Evolutionary conservation across 2,329 filamentous ascomycete species (phyloP), one percentile per base, ranked within the genome.

Genomic region (Hawksworthiomyces lignivorus): DNA sequence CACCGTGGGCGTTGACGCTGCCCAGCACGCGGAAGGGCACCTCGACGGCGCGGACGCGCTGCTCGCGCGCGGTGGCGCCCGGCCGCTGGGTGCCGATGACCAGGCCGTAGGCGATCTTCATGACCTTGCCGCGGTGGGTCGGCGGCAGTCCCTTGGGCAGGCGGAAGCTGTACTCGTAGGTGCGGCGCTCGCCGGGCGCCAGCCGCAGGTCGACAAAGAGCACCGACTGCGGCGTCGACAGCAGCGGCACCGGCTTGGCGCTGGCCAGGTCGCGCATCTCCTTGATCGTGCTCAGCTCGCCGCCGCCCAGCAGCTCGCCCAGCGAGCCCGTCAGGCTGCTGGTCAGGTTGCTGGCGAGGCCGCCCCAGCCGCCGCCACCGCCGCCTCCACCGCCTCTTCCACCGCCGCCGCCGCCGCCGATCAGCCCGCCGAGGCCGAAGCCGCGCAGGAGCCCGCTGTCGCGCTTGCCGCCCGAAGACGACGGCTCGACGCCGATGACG

Each of bases 181-280:
- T 84, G 52, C 78, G 82, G 60, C 87, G 94, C 63, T 98, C 88
- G 2, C 90, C 92, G 0, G 92, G 89, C 7, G 76, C 82, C 18
- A 98, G 73, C 53, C 84, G 80, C 43, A 98, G 68, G 60, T 98
- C 89, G 40, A 98, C 92, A 60, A 98, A 98, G 11, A 98, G 67
- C 47, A 98, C 87, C 2, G 88, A 95, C 63, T 97, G 92, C 1
- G 90, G 89, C 5, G 90, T 97, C 14, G 87, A 92, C n/a, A 98
- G 72, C 35, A 98, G 68, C 0, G 92, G 92, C 32, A 98, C 82
- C 3, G 86, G 84, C 57, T 87, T 89, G 24, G 87, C 84, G 58
- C 84, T 92, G 20, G 84, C 84, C 38, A 84, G 82, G 4, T 85
- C 86, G 50, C 89, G 83, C 87, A 97, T 96, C 58, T 97, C 89